Conservation (phyloP, 306 rosid genomes). For the Spatholobus suberectus region DNA sequence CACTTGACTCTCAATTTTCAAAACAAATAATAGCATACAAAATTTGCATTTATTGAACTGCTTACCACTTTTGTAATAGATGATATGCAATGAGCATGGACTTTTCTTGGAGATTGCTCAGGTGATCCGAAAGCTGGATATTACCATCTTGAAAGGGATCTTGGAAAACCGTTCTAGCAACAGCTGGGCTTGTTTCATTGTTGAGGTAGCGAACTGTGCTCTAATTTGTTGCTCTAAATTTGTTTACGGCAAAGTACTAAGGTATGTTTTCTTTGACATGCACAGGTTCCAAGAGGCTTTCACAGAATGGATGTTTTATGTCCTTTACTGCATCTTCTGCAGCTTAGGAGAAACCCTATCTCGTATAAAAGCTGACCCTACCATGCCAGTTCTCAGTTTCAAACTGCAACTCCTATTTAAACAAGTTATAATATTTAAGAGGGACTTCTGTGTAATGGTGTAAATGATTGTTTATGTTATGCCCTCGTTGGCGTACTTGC, state of each 20-base stretch:
- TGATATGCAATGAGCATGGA: conserved; percentile 72
- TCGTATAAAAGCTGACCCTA: conserved; percentile 54
- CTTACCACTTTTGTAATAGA: conserved; percentile 35
- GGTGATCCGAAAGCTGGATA: conserved; percentile 61
- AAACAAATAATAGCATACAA: background rate
- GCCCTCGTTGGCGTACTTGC: background rate
- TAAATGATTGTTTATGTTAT: conserved; percentile 15
- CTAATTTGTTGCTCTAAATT: background rate
- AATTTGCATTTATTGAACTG: background rate
- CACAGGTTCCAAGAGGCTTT: conserved; percentile 82
- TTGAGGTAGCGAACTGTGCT: conserved; percentile 62
- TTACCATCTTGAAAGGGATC: conserved; percentile 77
- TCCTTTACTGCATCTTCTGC: conserved; percentile 86
- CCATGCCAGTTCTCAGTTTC: conserved; percentile 26
- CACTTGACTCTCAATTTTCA: background rate
- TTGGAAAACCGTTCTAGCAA: conserved; percentile 58
- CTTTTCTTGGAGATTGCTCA: conserved; percentile 85
- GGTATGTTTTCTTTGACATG: background rate
- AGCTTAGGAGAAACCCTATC: conserved; percentile 54
- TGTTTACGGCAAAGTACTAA: background rate
- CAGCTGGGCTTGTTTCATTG: conserved; percentile 77
- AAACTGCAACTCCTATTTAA: background rate
- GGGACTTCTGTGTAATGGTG: conserved; percentile 2
- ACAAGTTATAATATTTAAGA: conserved; percentile 14
- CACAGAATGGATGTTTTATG: conserved; percentile 88